These are phyloP conservation scores for Yarrowia sp. DNA, from an alignment of 805 yeast species.

Conservation along the genomic window DNA sequence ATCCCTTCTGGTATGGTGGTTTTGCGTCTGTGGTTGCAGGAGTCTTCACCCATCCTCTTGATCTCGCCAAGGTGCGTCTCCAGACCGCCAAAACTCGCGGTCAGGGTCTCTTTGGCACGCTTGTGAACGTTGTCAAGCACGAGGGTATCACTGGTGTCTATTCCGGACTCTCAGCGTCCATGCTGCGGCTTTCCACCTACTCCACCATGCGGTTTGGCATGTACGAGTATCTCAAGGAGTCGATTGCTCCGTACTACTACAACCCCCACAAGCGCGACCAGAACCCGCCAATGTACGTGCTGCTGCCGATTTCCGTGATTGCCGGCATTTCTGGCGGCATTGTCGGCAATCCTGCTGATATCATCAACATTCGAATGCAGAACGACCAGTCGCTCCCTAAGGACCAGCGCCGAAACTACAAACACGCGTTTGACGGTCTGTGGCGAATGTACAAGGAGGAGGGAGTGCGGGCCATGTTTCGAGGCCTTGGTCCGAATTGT, in stretches of 20 bases:
- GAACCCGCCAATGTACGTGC: conserved; percentile 55
- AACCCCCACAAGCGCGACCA: conserved; percentile 35
- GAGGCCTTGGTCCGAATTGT: conserved; percentile 77
- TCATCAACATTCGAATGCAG: conserved; percentile 87
- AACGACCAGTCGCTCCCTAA: conserved; percentile 71
- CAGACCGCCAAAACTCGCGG: conserved; percentile 71
- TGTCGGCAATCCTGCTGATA: conserved; percentile 85
- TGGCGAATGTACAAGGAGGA: conserved; percentile 59
- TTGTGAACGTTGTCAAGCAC: conserved; percentile 53
- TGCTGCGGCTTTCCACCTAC: conserved; percentile 83
- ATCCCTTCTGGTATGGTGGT: conserved; percentile 46
- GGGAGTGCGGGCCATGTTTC: conserved; percentile 55
- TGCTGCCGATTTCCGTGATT: conserved; percentile 78
- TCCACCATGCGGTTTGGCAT: conserved; percentile 83
- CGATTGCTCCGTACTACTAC: conserved; percentile 35
- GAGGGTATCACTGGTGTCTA: conserved; percentile 69
- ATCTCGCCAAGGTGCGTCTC: conserved; percentile 79
- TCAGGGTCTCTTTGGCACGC: conserved; percentile 59
- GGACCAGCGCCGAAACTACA: conserved; percentile 67
- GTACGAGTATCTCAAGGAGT: conserved; percentile 72
- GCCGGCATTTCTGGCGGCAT: conserved; percentile 83
- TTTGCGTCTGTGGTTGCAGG: conserved; percentile 45
- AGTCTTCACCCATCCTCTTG: conserved; percentile 65
- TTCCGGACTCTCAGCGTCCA: conserved; percentile 77
- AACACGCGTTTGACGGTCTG: conserved; percentile 76